Percentiles rank a stretch among this genome's conserved stretches.
Evolutionary conservation across 108 stramenopile species (phyloP).

Genomic region (Skeletonema costatum): DNA sequence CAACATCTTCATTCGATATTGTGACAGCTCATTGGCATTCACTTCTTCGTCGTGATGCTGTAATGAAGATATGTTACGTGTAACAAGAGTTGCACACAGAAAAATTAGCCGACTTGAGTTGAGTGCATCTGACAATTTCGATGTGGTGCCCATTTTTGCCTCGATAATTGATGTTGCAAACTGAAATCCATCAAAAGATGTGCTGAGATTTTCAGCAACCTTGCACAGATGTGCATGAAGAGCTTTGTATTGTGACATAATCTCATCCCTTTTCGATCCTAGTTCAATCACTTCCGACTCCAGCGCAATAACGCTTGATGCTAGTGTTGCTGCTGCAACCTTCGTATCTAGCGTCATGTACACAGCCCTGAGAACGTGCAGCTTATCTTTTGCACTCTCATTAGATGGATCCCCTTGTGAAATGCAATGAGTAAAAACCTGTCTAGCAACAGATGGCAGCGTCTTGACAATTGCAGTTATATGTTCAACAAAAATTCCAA

Average conservation of each 20-base stretch:
- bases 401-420: conserved; percentile 27
- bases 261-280: background rate
- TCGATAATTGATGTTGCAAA: conserved; percentile 55
- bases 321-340: conserved; percentile 34
- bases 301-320: conserved; percentile 21
- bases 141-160: conserved; percentile 21
- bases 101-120: conserved; percentile 62
- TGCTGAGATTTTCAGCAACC: conserved; percentile 49
- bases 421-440: conserved; percentile 61
- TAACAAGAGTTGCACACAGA: conserved; percentile 54
- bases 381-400: conserved; percentile 20
- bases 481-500: conserved; percentile 66
- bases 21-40: background rate
- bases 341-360: conserved; percentile 40
- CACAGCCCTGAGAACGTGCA: conserved; percentile 64
- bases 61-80: conserved; percentile 1
- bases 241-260: conserved; percentile 16
- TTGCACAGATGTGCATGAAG: conserved; percentile 41
- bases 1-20: conserved; percentile 15
- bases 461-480: conserved; percentile 56
- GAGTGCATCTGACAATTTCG: conserved; percentile 30
- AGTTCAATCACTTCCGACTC: conserved; percentile 32
- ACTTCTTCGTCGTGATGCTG: background rate
- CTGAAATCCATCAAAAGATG: conserved; percentile 49
- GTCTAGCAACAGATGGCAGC: conserved; percentile 49